phyloP scores from a whole-genome alignment of 257 asterid species.

The Voacanga thouarsii region DNA sequence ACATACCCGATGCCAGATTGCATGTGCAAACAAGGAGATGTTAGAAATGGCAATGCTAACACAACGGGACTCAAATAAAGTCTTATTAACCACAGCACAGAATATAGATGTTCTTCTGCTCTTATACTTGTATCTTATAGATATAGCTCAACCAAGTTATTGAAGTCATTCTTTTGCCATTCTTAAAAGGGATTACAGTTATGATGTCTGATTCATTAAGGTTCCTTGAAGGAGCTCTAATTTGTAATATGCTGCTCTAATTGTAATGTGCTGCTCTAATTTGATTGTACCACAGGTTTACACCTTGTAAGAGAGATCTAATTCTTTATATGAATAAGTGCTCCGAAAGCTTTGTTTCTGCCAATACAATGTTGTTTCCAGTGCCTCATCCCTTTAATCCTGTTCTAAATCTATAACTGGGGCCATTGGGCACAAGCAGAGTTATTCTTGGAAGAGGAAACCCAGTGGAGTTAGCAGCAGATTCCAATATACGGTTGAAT shows the following conservation, averaged over 20 bases:
- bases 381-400: not conserved
- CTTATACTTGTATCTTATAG: slow-evolving; percentile 10
- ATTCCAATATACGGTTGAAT: not conserved
- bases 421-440: not conserved
- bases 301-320: not conserved
- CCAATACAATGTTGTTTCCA: not conserved
- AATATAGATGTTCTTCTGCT: not conserved
- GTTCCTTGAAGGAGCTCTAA: not conserved
- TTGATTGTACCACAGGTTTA: slow-evolving; percentile 3
- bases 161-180: slow-evolving; percentile 8
- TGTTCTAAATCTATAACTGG: not conserved
- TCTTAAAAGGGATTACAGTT: not conserved
- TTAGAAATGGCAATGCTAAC: slow-evolving; percentile 39
- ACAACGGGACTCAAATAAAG: slow-evolving; percentile 30
- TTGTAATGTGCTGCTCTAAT: not conserved
- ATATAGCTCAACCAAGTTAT: slow-evolving; percentile 1
- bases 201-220: not conserved
- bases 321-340: slow-evolving; percentile 3
- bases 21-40: slow-evolving; percentile 67
- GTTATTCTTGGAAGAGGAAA: not conserved
- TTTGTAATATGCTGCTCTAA: not conserved
- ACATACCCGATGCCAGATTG: slow-evolving; percentile 95
- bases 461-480: not conserved
- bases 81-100: not conserved
- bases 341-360: not conserved